These are phyloP conservation scores for Pythium pyrilobum DNA, from an alignment of 352 stramenopile genomes.

Conservation along the genomic window DNA sequence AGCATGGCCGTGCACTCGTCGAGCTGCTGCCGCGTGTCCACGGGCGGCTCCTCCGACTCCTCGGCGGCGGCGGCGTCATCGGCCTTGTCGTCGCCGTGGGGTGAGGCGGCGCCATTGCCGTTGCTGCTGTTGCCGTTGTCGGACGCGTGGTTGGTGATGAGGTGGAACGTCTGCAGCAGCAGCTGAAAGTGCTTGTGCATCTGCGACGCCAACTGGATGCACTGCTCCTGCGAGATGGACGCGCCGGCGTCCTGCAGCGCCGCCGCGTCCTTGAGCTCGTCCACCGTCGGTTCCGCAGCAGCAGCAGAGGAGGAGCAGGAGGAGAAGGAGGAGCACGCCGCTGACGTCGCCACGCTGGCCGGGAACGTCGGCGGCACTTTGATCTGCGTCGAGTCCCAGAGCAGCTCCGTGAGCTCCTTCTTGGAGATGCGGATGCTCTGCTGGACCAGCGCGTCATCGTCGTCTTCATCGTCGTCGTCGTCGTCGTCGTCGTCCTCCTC, in stretches of 20 bases:
- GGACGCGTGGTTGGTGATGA: conserved; percentile 29
- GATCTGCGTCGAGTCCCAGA: conserved; percentile 76
- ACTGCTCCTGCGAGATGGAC: conserved; percentile 57
- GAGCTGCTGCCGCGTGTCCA: conserved; percentile 5
- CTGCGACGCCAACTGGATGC: conserved; percentile 77
- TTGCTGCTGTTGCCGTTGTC: neutral
- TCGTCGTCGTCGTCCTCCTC: conserved; percentile 31
- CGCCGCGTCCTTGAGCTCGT: neutral
- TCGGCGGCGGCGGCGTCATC: neutral
- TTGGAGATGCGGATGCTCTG: conserved; percentile 52
- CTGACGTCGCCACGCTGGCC: too few species aligned
- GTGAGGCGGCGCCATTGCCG: neutral
- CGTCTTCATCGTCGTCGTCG: conserved; percentile 7
- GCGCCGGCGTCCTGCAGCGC: conserved; percentile 22
- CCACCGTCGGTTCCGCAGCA: too few species aligned
- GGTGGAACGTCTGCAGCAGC: conserved; percentile 64
- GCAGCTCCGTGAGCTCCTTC: conserved; percentile 72
- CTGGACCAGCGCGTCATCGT: conserved; percentile 34
- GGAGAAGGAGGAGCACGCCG: too few species aligned
- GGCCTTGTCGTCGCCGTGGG: neutral
- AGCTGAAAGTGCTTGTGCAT: conserved; percentile 88
- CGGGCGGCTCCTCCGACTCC: neutral
- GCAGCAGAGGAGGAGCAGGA: too few species aligned
- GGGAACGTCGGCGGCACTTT: conserved; percentile 32
- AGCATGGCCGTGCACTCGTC: conserved; percentile 58